Evolutionary conservation across 2,329 filamentous ascomycete genomes (phyloP).

Genomic region (Orbilia brochopaga): DNA sequence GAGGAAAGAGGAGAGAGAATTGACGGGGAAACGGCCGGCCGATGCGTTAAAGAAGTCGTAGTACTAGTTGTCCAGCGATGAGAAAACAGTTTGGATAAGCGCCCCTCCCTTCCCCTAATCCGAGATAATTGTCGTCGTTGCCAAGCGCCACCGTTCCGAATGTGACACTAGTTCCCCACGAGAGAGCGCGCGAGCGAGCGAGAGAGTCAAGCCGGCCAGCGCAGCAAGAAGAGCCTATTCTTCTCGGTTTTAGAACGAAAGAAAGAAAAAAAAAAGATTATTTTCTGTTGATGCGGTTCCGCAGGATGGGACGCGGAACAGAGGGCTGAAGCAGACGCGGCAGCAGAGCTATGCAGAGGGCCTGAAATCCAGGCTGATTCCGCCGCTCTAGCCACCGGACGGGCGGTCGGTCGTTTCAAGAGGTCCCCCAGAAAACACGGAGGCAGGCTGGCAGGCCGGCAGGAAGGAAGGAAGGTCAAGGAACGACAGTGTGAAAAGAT

Average conservation of each 20-base stretch:
- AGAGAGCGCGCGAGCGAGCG: slow-evolving; percentile 14
- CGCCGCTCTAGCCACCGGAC: slow-evolving; percentile 10
- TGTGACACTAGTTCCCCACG: slow-evolving; percentile 29
- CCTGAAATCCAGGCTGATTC: slow-evolving; percentile 9
- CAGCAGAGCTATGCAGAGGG: slow-evolving; percentile 16
- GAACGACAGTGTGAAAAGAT: neutral
- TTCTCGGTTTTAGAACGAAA: neutral
- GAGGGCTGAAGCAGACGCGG: slow-evolving; percentile 24
- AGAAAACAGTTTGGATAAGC: slow-evolving; percentile 27
- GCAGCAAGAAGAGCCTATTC: neutral
- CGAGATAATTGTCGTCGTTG: slow-evolving; percentile 36
- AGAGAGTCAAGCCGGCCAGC: too few species aligned
- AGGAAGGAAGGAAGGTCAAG: neutral
- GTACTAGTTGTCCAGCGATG: neutral
- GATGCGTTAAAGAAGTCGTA: neutral
- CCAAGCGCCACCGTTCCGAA: slow-evolving; percentile 47
- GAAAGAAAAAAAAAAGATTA: too few species aligned
- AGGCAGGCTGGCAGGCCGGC: too few species aligned
- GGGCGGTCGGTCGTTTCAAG: slow-evolving; percentile 24
- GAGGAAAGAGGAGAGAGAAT: neutral
- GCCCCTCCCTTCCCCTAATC: slow-evolving; percentile 43
- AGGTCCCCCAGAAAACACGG: slow-evolving; percentile 4
- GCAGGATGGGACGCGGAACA: neutral
- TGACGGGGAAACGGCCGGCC: neutral
- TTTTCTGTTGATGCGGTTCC: neutral